A percentile compares a stretch with the other conserved stretches of the same genome.
These are phyloP conservation scores for Haematococcus sp. DNA, from an alignment of 139 green algal genomes.

Conservation along the genomic window DNA sequence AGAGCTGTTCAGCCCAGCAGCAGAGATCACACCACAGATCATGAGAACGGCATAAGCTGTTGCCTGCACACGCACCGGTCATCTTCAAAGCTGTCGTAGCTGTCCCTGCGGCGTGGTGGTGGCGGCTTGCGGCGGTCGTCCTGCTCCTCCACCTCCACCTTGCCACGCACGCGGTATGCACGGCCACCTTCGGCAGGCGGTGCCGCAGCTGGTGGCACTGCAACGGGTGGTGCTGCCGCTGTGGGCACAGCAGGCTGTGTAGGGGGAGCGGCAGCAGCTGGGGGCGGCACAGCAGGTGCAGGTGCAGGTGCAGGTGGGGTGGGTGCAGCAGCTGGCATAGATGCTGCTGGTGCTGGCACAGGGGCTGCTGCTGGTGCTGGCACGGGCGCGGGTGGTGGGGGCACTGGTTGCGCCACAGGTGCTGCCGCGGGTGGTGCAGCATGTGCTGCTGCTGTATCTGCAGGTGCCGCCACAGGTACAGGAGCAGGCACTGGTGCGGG, in stretches of 20 bases:
- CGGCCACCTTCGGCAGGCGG: neutral
- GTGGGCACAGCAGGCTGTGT: neutral
- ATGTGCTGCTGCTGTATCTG: neutral
- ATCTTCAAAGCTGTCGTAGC: neutral
- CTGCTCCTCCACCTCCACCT: neutral
- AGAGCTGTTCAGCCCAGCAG: too few species aligned
- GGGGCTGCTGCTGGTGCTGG: neutral
- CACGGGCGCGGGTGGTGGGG: neutral
- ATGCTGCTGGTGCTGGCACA: neutral
- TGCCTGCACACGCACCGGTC: neutral
- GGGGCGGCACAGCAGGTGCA: neutral
- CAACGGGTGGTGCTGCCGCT: neutral
- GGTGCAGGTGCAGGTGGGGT: neutral
- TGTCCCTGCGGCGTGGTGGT: neutral
- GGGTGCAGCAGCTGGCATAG: neutral
- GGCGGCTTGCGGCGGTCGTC: neutral
- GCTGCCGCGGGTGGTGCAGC: neutral
- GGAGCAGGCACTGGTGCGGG: too few species aligned
- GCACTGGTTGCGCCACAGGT: neutral
- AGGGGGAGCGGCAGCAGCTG: neutral
- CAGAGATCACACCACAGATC: too few species aligned
- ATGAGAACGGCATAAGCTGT: too few species aligned
- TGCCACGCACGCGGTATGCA: neutral
- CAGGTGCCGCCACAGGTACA: neutral
- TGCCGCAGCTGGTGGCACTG: neutral